phyloP scores from a whole-genome alignment of 139 green algal species.

The Coelastrella sp. region DNA sequence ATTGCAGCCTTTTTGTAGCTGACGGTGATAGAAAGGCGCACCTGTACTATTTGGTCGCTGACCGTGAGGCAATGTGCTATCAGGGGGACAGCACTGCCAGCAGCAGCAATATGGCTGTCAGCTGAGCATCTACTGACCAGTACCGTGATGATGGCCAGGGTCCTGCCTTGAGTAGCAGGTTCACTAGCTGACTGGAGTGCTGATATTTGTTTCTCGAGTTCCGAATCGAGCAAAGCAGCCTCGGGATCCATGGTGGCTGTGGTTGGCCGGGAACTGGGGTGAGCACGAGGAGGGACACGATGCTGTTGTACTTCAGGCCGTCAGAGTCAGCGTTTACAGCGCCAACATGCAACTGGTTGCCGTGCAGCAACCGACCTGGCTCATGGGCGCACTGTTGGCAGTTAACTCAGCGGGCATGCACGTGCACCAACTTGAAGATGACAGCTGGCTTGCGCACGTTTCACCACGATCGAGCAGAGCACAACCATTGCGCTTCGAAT shows the following conservation, averaged over 20 bases:
- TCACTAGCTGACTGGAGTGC: not conserved
- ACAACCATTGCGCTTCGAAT: too few species aligned
- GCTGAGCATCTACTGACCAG: conserved; percentile 22
- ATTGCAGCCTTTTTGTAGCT: not conserved
- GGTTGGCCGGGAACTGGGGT: not conserved
- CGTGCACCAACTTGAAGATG: too few species aligned
- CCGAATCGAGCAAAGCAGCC: not conserved
- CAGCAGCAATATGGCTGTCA: conserved; percentile 10
- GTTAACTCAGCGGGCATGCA: too few species aligned
- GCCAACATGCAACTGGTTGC: too few species aligned
- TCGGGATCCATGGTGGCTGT: not conserved
- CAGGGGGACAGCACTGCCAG: not conserved
- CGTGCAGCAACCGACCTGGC: too few species aligned
- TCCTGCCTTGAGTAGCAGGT: not conserved
- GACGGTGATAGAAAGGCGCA: not conserved
- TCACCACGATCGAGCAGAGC: too few species aligned
- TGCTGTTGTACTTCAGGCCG: too few species aligned
- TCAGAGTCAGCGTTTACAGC: too few species aligned
- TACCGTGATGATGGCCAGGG: conserved; percentile 31
- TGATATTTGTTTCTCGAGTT: conserved; percentile 5
- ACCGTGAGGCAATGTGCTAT: not conserved
- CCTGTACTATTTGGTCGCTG: not conserved
- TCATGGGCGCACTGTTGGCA: too few species aligned
- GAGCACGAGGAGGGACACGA: not conserved
- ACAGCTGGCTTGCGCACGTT: too few species aligned